phyloP scores from a whole-genome alignment of 345 rosid species.

The Punica granatum region DNA sequence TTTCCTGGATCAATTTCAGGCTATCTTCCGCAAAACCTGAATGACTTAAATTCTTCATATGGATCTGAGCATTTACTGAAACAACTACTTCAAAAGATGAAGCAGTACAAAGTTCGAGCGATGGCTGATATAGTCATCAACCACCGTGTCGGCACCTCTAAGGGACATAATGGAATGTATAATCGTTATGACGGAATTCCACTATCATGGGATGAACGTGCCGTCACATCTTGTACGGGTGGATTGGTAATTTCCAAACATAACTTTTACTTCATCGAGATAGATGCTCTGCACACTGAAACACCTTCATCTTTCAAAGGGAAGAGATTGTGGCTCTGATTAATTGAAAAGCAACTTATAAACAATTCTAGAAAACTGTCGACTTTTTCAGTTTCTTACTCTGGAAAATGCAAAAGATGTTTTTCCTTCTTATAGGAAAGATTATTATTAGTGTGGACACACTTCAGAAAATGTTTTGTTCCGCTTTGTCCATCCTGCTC shows the following conservation, averaged over 20 bases:
- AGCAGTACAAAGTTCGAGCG: constrained; percentile 65
- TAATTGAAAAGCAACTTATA: neutral
- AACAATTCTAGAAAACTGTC: constrained; percentile 9
- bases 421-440: neutral
- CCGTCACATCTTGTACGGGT: constrained; percentile 87
- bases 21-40: constrained; percentile 85
- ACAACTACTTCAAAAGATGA: constrained; percentile 65
- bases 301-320: neutral
- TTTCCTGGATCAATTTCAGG: constrained; percentile 27
- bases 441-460: neutral
- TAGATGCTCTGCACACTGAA: neutral
- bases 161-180: constrained; percentile 77
- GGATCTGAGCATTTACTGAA: constrained; percentile 69
- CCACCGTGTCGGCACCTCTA: constrained; percentile 81
- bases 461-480: neutral
- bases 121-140: constrained; percentile 96
- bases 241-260: constrained; percentile 48
- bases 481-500: neutral
- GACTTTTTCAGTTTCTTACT: too few species aligned
- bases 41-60: constrained; percentile 68
- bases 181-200: constrained; percentile 90
- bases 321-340: neutral
- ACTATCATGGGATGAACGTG: constrained; percentile 72
- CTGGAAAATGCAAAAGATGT: neutral
- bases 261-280: neutral